Conservation (phyloP, 2,329 filamentous ascomycete genomes). For the Simplicillium sp. region DNA sequence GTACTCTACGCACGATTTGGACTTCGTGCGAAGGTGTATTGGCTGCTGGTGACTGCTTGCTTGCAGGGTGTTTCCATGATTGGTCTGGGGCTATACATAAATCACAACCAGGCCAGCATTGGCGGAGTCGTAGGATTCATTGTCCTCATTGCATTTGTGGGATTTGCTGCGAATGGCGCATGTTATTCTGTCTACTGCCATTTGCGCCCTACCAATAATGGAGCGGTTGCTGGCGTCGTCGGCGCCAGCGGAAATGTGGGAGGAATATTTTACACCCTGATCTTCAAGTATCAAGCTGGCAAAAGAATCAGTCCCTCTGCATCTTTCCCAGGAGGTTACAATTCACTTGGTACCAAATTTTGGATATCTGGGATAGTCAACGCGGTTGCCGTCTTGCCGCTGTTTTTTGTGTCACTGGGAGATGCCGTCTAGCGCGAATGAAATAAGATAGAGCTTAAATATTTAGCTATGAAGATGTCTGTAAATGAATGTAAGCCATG, state of each 20-base stretch:
- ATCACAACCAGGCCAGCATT: conserved; percentile 26
- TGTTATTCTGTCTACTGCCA: conserved; percentile 84
- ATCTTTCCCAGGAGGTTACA: background rate
- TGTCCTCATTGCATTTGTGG: conserved; percentile 68
- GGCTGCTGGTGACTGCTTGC: conserved; percentile 39
- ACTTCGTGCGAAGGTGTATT: conserved; percentile 24
- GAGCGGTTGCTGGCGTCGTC: conserved; percentile 64
- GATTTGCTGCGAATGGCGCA: conserved; percentile 77
- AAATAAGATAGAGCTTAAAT: no score
- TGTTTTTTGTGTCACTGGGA: background rate
- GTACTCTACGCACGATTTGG: conserved; percentile 31
- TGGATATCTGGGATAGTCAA: background rate
- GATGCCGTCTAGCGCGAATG: background rate
- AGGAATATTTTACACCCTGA: conserved; percentile 70
- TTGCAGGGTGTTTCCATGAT: conserved; percentile 47
- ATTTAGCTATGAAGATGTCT: no score
- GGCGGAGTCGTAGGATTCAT: conserved; percentile 68
- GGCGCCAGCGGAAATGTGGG: conserved; percentile 78
- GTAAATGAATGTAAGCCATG: no score
- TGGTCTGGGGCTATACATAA: conserved; percentile 50
- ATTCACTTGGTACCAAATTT: background rate
- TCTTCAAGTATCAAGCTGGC: conserved; percentile 55
- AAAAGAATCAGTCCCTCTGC: background rate
- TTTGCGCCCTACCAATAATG: conserved; percentile 75
- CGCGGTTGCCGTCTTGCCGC: background rate